Conservation (phyloP, 139 green algal genomes). For the Chlorella sp. region DNA sequence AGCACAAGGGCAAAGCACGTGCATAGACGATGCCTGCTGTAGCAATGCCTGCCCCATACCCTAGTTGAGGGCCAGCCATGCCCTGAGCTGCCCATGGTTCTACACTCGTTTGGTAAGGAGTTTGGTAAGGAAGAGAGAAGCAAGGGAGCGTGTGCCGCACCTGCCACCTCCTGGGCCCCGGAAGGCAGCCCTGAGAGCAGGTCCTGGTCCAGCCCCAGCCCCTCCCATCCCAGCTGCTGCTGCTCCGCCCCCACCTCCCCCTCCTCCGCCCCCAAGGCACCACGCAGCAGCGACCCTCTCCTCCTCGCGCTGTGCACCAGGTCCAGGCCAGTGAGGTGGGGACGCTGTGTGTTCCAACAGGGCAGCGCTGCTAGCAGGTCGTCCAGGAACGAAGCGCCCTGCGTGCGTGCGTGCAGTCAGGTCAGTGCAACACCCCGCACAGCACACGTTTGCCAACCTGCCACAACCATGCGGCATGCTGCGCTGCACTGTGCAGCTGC, state of each 20-base stretch:
- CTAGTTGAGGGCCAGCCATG: too few relatives aligned
- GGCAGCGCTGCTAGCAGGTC: constrained; percentile 2
- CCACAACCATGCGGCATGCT: too few relatives aligned
- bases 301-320: constrained; percentile 6
- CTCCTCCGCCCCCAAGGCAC: background rate
- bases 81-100: too few relatives aligned
- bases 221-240: background rate
- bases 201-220: background rate
- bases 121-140: too few relatives aligned
- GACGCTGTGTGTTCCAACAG: constrained; percentile 11
- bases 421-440: too few relatives aligned
- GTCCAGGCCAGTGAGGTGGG: constrained; percentile 23
- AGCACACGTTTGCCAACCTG: too few relatives aligned
- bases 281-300: background rate
- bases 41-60: too few relatives aligned
- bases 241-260: background rate
- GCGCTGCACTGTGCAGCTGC: too few relatives aligned
- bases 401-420: too few relatives aligned
- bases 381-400: too few relatives aligned
- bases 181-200: constrained; percentile 11
- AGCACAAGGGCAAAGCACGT: background rate
- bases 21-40: background rate
- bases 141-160: too few relatives aligned
- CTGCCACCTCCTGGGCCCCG: constrained; percentile 17
- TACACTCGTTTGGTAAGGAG: too few relatives aligned